Conservation (phyloP, 441 rosid genomes). For the Populus trichocarpa region DNA sequence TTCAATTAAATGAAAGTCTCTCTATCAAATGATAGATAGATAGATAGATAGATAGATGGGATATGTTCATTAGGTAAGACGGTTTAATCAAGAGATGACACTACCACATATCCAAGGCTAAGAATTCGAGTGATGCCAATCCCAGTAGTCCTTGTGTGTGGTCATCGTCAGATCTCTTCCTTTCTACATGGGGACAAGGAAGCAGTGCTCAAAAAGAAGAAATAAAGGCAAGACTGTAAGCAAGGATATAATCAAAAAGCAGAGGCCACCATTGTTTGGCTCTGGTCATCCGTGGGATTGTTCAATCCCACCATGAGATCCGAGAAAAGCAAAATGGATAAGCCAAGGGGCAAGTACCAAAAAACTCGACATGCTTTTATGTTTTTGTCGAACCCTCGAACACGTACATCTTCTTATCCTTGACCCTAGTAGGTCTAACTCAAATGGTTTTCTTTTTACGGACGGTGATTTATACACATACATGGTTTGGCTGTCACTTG, state of each 20-base stretch:
- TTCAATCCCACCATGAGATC: constrained; percentile 9
- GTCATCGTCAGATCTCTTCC: constrained; percentile 37
- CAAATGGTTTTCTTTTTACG: background rate
- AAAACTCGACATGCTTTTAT: background rate
- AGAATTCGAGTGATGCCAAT: constrained; percentile 18
- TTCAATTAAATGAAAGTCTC: constrained; percentile 33
- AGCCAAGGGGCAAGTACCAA: constrained; percentile 1
- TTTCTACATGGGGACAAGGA: constrained; percentile 23
- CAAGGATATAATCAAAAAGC: constrained; percentile 20
- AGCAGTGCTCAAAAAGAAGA: constrained; percentile 24
- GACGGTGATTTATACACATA: background rate
- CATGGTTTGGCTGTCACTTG: background rate
- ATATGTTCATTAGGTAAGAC: constrained; percentile 40
- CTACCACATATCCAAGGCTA: constrained; percentile 15
- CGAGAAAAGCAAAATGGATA: constrained; percentile 15
- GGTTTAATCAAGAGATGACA: constrained; percentile 31
- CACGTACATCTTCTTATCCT: background rate
- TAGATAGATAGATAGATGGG: constrained; percentile 32
- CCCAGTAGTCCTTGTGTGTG: constrained; percentile 19
- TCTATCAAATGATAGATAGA: constrained; percentile 43
- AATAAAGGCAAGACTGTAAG: background rate
- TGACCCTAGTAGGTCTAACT: background rate
- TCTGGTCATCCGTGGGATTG: background rate
- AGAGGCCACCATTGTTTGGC: constrained; percentile 25
- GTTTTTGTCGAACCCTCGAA: background rate